phyloP scores from a whole-genome alignment of 257 asterid genomes.

The Rhazya stricta region DNA sequence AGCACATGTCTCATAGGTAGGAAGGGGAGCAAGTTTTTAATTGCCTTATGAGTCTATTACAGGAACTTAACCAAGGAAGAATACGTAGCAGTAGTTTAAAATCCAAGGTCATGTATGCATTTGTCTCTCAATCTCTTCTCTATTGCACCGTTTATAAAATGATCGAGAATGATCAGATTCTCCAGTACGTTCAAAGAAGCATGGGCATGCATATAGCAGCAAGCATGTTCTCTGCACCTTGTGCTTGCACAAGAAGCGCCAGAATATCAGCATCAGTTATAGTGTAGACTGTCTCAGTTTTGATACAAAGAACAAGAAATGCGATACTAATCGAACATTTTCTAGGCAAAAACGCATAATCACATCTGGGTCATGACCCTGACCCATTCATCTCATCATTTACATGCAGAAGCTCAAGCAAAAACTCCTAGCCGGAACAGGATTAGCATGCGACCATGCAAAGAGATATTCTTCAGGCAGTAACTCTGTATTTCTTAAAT shows the following conservation, averaged over 20 bases:
- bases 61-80: too few species aligned
- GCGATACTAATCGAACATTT: background rate
- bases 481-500: background rate
- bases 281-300: background rate
- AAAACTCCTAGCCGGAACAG: too few species aligned
- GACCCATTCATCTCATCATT: background rate
- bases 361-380: background rate
- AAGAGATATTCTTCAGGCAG: background rate
- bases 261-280: too few species aligned
- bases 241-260: too few species aligned
- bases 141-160: background rate
- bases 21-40: background rate
- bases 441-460: too few species aligned
- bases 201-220: background rate
- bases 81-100: too few species aligned
- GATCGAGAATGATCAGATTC: too few species aligned
- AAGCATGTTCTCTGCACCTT: background rate
- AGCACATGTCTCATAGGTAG: too few species aligned
- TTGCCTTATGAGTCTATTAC: background rate
- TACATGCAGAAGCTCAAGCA: background rate
- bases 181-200: background rate
- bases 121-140: background rate
- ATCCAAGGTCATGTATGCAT: too few species aligned
- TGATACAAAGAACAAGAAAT: background rate
- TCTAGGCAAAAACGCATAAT: background rate